Conservation (phyloP, 805 yeast genomes). For the Ogataea minuta region DNA sequence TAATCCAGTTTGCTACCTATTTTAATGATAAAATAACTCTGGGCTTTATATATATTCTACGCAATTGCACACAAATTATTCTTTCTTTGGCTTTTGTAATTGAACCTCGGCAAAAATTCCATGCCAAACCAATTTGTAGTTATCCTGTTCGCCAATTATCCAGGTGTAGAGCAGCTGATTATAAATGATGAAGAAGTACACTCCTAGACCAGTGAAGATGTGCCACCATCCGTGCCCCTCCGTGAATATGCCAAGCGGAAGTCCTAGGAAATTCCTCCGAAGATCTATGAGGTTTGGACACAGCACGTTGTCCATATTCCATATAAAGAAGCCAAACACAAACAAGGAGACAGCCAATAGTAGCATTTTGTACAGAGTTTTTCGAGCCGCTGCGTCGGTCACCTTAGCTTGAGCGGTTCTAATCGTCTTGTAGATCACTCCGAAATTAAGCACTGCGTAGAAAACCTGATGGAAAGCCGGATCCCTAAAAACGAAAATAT, state of each 20-base stretch:
- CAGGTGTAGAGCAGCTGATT: conserved; percentile 72
- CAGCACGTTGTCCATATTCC: conserved; percentile 87
- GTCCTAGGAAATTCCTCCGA: conserved; percentile 61
- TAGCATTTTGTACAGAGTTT: conserved; percentile 28
- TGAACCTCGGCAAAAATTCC: conserved; percentile 53
- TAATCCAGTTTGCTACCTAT: too few relatives aligned
- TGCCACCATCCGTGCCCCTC: conserved; percentile 99
- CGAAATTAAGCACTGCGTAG: conserved; percentile 75
- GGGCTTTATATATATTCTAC: too few relatives aligned
- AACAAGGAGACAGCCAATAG: conserved; percentile 42
- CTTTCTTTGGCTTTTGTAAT: conserved; percentile 18
- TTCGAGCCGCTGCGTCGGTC: conserved; percentile 21
- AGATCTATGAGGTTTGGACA: conserved; percentile 57
- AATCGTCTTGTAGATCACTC: conserved; percentile 61
- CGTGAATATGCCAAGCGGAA: conserved; percentile 80
- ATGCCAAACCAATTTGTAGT: conserved; percentile 57
- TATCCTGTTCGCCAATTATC: conserved; percentile 53
- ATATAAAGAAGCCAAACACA: conserved; percentile 70
- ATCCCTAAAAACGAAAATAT: conserved; percentile 64
- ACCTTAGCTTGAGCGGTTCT: conserved; percentile 25
- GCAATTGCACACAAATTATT: conserved; percentile 2
- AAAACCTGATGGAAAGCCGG: conserved; percentile 89
- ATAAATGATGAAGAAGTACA: conserved; percentile 79
- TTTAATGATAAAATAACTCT: too few relatives aligned
- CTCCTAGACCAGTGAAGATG: conserved; percentile 79